A percentile compares a stretch with the other conserved stretches of the same genome.
Evolutionary conservation across 495 filamentous ascomycete genomes (phyloP).

Genomic region (Daldinia bambusicola): DNA sequence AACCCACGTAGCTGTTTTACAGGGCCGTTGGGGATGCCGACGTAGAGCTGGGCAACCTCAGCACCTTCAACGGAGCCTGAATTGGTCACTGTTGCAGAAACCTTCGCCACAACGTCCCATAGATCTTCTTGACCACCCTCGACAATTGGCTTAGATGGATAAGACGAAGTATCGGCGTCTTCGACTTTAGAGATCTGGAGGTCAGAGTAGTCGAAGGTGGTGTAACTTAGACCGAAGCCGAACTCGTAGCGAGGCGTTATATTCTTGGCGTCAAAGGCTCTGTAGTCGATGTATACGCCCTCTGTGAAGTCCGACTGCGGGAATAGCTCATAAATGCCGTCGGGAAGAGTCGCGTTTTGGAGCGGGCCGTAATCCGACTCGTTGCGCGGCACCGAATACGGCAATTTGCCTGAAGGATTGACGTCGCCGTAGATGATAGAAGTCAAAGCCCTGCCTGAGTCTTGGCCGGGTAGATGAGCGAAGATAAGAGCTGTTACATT

Average conservation of each 20-base stretch:
- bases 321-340: conserved; percentile 53
- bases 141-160: conserved; percentile 54
- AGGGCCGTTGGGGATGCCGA: conserved; percentile 64
- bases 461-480: conserved; percentile 71
- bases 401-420: conserved; percentile 71
- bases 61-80: conserved; percentile 61
- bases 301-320: conserved; percentile 74
- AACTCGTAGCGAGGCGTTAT: conserved; percentile 75
- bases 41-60: conserved; percentile 73
- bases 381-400: conserved; percentile 75
- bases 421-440: conserved; percentile 68
- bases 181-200: conserved; percentile 50
- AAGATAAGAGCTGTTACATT: conserved; percentile 72
- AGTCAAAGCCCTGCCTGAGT: conserved; percentile 65
- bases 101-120: conserved; percentile 65
- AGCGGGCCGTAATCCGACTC: conserved; percentile 67
- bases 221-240: conserved; percentile 77
- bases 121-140: conserved; percentile 69
- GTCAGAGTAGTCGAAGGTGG: conserved; percentile 65
- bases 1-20: conserved; percentile 73
- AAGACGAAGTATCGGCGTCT: conserved; percentile 44
- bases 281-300: conserved; percentile 73
- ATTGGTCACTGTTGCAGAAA: conserved; percentile 66
- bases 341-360: conserved; percentile 48
- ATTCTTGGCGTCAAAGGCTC: conserved; percentile 70